Evolutionary conservation across 768 basidiomycete genomes (phyloP).

Genomic region (Trametes elegans): DNA sequence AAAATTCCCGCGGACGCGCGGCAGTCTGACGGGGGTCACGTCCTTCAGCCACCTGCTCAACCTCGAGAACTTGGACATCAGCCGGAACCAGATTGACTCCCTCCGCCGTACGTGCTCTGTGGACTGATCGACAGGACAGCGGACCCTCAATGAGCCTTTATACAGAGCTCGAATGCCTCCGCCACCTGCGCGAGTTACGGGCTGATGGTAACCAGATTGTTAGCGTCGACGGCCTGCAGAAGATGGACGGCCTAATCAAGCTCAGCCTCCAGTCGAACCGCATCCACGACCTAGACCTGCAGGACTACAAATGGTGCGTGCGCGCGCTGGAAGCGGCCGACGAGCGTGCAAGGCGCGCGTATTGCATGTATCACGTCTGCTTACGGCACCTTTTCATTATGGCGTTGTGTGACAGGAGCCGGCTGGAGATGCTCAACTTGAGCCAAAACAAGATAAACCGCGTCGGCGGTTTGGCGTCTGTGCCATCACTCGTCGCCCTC

Average conservation of each 20-base stretch:
- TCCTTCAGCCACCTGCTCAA: slow-evolving; percentile 86
- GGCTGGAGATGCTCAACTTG: slow-evolving; percentile 79
- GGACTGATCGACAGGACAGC: neutral
- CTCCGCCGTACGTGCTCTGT: slow-evolving; percentile 65
- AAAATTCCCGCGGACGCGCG: neutral
- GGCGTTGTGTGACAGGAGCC: slow-evolving; percentile 32
- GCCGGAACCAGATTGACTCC: slow-evolving; percentile 85
- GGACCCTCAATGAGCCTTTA: slow-evolving; percentile 2
- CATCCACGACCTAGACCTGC: slow-evolving; percentile 61
- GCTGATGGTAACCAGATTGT: slow-evolving; percentile 85
- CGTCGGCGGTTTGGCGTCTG: slow-evolving; percentile 57
- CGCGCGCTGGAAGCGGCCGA: too few relatives aligned
- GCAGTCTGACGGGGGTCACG: slow-evolving; percentile 78
- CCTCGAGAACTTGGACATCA: slow-evolving; percentile 88
- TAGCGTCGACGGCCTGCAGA: slow-evolving; percentile 71
- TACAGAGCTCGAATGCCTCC: slow-evolving; percentile 79
- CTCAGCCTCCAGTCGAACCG: slow-evolving; percentile 78
- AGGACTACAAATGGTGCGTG: slow-evolving; percentile 64
- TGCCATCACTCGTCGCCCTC: slow-evolving; percentile 65
- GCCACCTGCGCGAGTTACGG: slow-evolving; percentile 83
- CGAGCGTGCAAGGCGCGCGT: too few relatives aligned
- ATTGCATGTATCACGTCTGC: slow-evolving; percentile 17
- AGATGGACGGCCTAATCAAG: slow-evolving; percentile 79
- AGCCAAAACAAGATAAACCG: slow-evolving; percentile 68
- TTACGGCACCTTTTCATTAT: slow-evolving; percentile 11